Base-by-base conservation (phyloP, 2,329 filamentous ascomycete species). In the Triangularia setosa region DNA sequence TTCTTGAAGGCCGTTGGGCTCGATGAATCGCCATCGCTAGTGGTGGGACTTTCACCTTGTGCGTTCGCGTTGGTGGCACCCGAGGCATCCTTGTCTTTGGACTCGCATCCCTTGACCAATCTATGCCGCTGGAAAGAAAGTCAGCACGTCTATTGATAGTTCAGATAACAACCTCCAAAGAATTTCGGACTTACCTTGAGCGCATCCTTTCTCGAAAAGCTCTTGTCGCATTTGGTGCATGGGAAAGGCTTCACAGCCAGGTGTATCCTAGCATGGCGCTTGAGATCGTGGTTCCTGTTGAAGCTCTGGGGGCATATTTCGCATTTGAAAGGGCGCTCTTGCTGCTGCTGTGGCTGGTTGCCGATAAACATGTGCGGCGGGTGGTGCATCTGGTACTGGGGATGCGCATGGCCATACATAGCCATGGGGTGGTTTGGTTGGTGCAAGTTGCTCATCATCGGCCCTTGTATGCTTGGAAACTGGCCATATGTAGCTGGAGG, bases 161-260 rank as follows among this genome's bases (percentile, higher is more conserved):
- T 11, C 33, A 18, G 52, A 25, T 1, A 9, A 25, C 3, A 14
- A 33, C 24, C 6, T 18, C 33, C 24, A 16, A 24, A 14, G 12
- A 11, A n/a, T 4, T 53, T 7, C 16, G 8, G 23, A 65, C 64
- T 62, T 30, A 64, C 95, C 91, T 98, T 98, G 28, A 99, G 81
- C 9, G 95, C 95, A 77, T 98, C 95, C 75, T 98, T 98, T 65
- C 95, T 85, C 2, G 93, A 97, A 73, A 99, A 99, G 75, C 91
- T 95, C 84, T 98, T 98, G 67, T 96, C 93, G 75, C 95, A 99
- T 73, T 90, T 90, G 6, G 82, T 86, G 75, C 95, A 99, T 0
- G 93, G 93, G 76, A 94, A 98, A 0, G 95, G 95, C 81, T 99
- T 99, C 48, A 98, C 92, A 0, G 93, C 91, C 64, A 98, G 79